A percentile compares a stretch with the other conserved stretches of the same genome.
Evolutionary conservation across 2,329 filamentous ascomycete species (phyloP).

Genomic region (Fusarium albosuccineum): DNA sequence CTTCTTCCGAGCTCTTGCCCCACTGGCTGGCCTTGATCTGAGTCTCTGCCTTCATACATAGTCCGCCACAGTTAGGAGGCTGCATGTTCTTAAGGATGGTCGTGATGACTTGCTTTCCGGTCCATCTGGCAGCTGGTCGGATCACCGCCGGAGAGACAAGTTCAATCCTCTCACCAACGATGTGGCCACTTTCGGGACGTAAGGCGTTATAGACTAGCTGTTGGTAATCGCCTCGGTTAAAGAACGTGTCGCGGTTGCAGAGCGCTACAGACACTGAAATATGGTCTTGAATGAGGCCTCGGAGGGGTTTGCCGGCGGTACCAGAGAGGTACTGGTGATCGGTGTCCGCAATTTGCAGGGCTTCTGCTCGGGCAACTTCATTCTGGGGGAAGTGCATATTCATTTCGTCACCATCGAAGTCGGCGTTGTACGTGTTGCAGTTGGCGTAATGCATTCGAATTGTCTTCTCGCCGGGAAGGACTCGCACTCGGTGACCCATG

Average conservation of each 20-base stretch:
- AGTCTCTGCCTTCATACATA: constrained; percentile 84
- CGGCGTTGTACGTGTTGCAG: constrained; percentile 99
- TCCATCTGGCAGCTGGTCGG: constrained; percentile 88
- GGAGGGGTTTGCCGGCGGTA: constrained; percentile 91
- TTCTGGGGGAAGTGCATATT: constrained; percentile 99
- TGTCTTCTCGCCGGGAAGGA: constrained; percentile 93
- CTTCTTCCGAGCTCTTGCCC: constrained; percentile 83
- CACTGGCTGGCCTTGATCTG: constrained; percentile 84
- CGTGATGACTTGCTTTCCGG: constrained; percentile 94
- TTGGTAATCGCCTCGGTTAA: constrained; percentile 88
- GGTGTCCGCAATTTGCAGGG: constrained; percentile 92
- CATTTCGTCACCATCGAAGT: constrained; percentile 99
- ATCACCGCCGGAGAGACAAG: constrained; percentile 84
- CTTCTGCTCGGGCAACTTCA: constrained; percentile 92
- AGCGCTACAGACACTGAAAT: constrained; percentile 94
- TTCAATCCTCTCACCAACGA: constrained; percentile 83
- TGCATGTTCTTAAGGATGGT: constrained; percentile 94
- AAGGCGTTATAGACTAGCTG: constrained; percentile 93
- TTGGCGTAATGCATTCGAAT: constrained; percentile 99
- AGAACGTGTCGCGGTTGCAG: constrained; percentile 92
- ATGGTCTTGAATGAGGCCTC: constrained; percentile 98
- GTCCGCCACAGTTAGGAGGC: constrained; percentile 78
- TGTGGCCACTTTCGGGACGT: constrained; percentile 90
- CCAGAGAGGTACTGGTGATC: constrained; percentile 97
- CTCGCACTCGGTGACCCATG: constrained; percentile 95